Base-by-base conservation (phyloP, 2,329 filamentous ascomycete species). In the Oidium heveae region DNA sequence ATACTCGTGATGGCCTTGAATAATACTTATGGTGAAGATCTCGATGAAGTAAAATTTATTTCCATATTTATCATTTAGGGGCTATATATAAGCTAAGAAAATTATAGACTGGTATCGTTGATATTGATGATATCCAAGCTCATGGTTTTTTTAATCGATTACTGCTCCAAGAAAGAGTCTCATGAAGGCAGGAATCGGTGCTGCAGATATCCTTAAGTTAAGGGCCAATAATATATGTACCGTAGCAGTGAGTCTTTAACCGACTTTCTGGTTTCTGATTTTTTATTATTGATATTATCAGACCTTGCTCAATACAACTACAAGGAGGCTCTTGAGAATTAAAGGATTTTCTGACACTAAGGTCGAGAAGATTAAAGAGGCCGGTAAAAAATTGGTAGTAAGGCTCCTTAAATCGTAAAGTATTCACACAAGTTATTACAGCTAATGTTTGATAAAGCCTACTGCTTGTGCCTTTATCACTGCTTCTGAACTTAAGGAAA, bases 281-380 rank as follows among this genome's bases (percentile, higher is more conserved):
- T 43, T 49, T 41, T 20, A 28, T 55, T 34, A 54, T 49, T 53
- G n/a, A 54, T 47, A 18, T 13, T 10, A 51, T 16, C n/a, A 80
- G 76, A 74, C 74, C 47, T 75, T 82, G 37, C 72, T 79, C 58
- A 69, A 71, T 16, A 74, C 76, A 16, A 80, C 76, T 44, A 72
- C 75, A 54, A 75, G 73, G 61, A 75, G 70, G 18, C 69, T 83
- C 16, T 66, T 77, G 54, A 82, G 77, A 63, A 82, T 83, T 65
- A 82, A 80, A 62, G 80, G 79, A 9, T 81, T 82, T 65, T 82
- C 78, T 56, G 79, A 82, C 63, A 71, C 77, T 62, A 83, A 83
- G 64, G 79, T 82, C 4, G 79, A 83, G 58, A 83, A 82, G 64
- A 72, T 83, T 63, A 82, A 80, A 62, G 80, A 83, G 59, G 79